These are phyloP conservation scores for Monosporascus sp. DNA, from an alignment of 2,329 filamentous ascomycete genomes.

Conservation along the genomic window DNA sequence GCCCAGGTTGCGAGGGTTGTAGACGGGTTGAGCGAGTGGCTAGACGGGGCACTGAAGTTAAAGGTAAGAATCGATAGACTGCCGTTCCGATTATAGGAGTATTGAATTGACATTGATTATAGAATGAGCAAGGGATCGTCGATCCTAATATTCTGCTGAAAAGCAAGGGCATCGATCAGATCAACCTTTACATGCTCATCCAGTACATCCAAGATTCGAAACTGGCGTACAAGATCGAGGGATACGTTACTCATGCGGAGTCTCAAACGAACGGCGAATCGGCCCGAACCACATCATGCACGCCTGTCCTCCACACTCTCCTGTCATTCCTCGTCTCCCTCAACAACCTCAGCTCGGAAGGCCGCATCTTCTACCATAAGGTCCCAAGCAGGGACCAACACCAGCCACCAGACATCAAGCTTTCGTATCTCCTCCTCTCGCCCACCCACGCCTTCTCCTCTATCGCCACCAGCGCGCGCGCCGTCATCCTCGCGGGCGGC, in stretches of 20 bases:
- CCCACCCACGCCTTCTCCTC: constrained; percentile 88
- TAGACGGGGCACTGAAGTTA: constrained; percentile 47
- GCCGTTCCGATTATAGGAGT: constrained; percentile 15
- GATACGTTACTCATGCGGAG: constrained; percentile 65
- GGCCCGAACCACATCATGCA: constrained; percentile 31
- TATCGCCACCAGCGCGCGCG: constrained; percentile 76
- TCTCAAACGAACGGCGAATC: constrained; percentile 27
- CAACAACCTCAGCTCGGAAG: constrained; percentile 75
- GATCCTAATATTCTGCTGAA: constrained; percentile 67
- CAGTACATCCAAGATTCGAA: constrained; percentile 89
- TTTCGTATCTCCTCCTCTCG: constrained; percentile 86
- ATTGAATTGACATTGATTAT: constrained; percentile 9
- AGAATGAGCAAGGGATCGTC: constrained; percentile 59
- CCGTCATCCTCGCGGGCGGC: constrained; percentile 86
- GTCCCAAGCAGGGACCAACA: constrained; percentile 14
- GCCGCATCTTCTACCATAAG: constrained; percentile 60
- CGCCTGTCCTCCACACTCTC: constrained; percentile 50
- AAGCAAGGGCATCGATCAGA: constrained; percentile 86
- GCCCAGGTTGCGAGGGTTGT: constrained; percentile 81
- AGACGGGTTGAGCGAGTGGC: constrained; percentile 67
- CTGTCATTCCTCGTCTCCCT: constrained; percentile 68
- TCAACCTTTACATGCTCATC: constrained; percentile 86
- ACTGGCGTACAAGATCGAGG: constrained; percentile 88
- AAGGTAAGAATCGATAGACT: constrained; percentile 33
- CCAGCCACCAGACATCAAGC: constrained; percentile 40